phyloP scores from a whole-genome alignment of 2,329 filamentous ascomycete genomes.

The Myriosclerotinia scirpicola region DNA sequence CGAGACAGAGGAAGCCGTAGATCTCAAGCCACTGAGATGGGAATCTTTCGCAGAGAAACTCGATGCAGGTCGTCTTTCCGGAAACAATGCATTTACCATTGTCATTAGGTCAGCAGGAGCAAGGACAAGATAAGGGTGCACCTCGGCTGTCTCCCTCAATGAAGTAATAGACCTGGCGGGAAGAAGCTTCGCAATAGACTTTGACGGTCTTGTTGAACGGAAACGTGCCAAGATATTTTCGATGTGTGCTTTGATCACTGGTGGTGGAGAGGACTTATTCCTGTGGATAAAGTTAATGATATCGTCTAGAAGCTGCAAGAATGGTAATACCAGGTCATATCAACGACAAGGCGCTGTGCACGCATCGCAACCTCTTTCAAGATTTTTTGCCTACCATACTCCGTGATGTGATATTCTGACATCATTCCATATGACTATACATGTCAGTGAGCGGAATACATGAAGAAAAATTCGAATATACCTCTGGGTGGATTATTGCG shows the following conservation, averaged over 20 bases:
- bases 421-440: constrained; percentile 62
- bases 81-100: constrained; percentile 80
- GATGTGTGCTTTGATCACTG: constrained; percentile 65
- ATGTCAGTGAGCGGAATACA: constrained; percentile 27
- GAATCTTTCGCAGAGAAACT: constrained; percentile 48
- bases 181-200: constrained; percentile 58
- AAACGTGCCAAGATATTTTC: constrained; percentile 70
- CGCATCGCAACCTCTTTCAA: constrained; percentile 77
- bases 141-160: constrained; percentile 72
- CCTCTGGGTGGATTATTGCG: constrained; percentile 87
- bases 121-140: constrained; percentile 77
- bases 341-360: constrained; percentile 75
- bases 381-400: constrained; percentile 82
- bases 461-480: constrained; percentile 42
- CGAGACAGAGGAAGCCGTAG: constrained; percentile 64
- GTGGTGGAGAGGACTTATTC: constrained; percentile 62
- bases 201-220: constrained; percentile 44
- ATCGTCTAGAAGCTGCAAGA: neutral
- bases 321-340: constrained; percentile 59
- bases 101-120: constrained; percentile 78
- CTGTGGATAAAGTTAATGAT: constrained; percentile 37
- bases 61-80: constrained; percentile 67
- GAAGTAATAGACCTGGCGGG: constrained; percentile 72
- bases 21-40: constrained; percentile 62
- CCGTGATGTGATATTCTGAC: constrained; percentile 87